Evolutionary conservation across 495 filamentous ascomycete genomes (phyloP), one percentile per base, ranked within the genome.

Genomic region (Aspergillus mulundensis): DNA sequence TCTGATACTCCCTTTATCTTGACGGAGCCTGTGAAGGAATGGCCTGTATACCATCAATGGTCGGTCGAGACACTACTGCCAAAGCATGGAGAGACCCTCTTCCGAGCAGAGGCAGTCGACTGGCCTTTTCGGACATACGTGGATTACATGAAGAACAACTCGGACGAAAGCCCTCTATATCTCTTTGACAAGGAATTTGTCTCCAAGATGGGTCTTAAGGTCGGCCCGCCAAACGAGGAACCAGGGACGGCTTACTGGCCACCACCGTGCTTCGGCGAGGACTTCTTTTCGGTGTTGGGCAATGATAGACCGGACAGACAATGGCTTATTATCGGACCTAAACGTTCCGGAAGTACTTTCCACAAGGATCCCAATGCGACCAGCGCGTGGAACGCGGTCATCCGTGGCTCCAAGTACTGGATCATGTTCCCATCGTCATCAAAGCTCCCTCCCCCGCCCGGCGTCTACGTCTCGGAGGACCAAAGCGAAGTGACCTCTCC

Each of bases 361-460:
- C 94, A 98, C 76, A 97, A 97, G 66, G 87, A 88, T 58, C 85
- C 85, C 0, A 89, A 87, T 65, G 84, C 78, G 16, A 86, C 80
- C 16, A 92, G 88, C 60, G 94, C 94, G 2, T 98, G 94, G 94
- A 98, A 98, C 67, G 93, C 94, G 0, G 92, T 97, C 15, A 69
- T 98, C 30, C 80, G 86, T 51, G 94, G 94, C 15, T 84, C 87
- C 18, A 98, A 98, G 69, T 98, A 97, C 75, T 98, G 94, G 94
- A 95, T 98, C 58, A 95, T 91, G 87, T 93, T 97, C 77, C 84
- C 94, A 44, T 74, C 86, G 0, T 77, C 78, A 15, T 70, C 81
- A 25, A 81, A 79, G 21, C 74, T 79, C 40, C 71, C 84, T 62
- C 81, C 85, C 8, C 88, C 88, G 10, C 94, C 94, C 5, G 94